Evolutionary conservation across 2,329 filamentous ascomycete species (phyloP).

Genomic region (Curvularia eragrostidis): DNA sequence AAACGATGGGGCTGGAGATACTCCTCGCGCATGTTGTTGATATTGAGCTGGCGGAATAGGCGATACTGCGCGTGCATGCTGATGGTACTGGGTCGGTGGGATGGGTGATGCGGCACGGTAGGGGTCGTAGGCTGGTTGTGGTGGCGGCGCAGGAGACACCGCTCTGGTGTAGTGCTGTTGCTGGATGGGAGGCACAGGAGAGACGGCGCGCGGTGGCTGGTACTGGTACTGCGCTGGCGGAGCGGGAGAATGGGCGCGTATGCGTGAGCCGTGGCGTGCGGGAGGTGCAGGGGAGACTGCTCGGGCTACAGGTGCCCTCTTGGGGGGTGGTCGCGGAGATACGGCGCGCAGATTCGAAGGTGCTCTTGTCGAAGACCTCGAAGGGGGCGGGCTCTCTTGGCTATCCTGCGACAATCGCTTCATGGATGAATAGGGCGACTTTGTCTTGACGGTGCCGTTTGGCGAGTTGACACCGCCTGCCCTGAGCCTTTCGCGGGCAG

Average conservation of each 20-base stretch:
- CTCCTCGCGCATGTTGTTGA: conserved; percentile 40
- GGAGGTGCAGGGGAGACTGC: conserved; percentile 51
- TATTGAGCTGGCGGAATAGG: conserved; percentile 37
- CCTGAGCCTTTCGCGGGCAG: conserved; percentile 46
- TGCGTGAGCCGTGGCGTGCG: conserved; percentile 33
- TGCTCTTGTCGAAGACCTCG: conserved; percentile 31
- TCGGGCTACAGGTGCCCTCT: conserved; percentile 43
- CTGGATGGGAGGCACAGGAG: conserved; percentile 41
- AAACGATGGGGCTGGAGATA: conserved; percentile 38
- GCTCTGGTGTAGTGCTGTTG: conserved; percentile 32
- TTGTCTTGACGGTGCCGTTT: conserved; percentile 48
- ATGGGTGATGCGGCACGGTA: conserved; percentile 34
- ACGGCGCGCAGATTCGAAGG: conserved; percentile 47
- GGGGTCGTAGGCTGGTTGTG: conserved; percentile 28
- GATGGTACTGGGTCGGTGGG: conserved; percentile 26
- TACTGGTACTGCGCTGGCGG: conserved; percentile 30
- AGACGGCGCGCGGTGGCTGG: conserved; percentile 25
- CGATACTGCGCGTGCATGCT: conserved; percentile 43
- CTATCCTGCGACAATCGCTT: conserved; percentile 53
- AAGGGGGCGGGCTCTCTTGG: conserved; percentile 38
- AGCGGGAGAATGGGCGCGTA: conserved; percentile 37
- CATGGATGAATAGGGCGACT: conserved; percentile 60
- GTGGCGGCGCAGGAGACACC: conserved; percentile 40
- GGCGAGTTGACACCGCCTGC: conserved; percentile 39
- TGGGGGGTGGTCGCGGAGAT: conserved; percentile 49